Evolutionary conservation across 2,329 filamentous ascomycete genomes (phyloP).

Genomic region (Neofusicoccum ribis): DNA sequence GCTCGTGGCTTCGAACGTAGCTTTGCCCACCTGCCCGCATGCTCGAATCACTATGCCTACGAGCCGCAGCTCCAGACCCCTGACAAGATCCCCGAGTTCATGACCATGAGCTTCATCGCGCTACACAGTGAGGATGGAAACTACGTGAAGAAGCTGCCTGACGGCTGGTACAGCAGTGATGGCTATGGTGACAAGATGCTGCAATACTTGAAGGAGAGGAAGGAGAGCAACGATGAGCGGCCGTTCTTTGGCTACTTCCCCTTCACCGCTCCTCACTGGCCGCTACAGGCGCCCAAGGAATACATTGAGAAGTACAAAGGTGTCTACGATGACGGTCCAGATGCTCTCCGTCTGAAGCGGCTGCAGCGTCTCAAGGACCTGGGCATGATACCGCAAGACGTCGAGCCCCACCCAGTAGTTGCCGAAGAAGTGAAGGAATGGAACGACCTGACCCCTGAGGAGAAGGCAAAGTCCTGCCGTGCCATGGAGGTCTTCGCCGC

Average conservation of each 20-base stretch:
- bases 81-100: conserved; percentile 41
- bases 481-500: conserved; percentile 65
- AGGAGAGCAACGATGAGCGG: conserved; percentile 37
- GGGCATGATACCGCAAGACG: conserved; percentile 55
- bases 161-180: conserved; percentile 40
- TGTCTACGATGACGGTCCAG: conserved; percentile 62
- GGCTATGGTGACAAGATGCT: conserved; percentile 44
- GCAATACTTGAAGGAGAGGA: conserved; percentile 37
- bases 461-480: conserved; percentile 49
- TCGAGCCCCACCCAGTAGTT: conserved; percentile 53
- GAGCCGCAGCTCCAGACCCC: conserved; percentile 45
- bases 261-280: conserved; percentile 66
- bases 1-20: conserved; percentile 60
- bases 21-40: conserved; percentile 57
- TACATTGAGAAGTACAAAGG: conserved; percentile 59
- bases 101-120: conserved; percentile 45
- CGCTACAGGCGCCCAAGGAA: conserved; percentile 59
- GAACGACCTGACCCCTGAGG: conserved; percentile 49
- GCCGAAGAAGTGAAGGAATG: conserved; percentile 52
- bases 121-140: conserved; percentile 42
- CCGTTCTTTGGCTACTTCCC: conserved; percentile 63
- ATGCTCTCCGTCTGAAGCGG: conserved; percentile 55
- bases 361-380: conserved; percentile 58
- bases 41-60: conserved; percentile 54
- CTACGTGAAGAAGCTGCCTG: conserved; percentile 38